These are phyloP conservation scores for Globisporangium cylindrosporum DNA, from an alignment of 352 stramenopile species.

Conservation along the genomic window DNA sequence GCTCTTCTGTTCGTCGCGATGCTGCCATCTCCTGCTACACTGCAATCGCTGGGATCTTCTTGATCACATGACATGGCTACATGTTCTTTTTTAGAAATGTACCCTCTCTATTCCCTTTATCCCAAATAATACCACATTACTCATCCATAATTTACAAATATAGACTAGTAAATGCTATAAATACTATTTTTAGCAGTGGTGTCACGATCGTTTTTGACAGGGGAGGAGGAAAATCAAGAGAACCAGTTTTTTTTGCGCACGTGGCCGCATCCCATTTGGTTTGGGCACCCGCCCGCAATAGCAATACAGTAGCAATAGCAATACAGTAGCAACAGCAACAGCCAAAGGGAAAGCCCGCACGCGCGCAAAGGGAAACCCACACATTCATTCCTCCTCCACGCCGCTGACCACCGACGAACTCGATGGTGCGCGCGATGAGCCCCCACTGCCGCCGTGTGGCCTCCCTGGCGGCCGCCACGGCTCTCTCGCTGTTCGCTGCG, in stretches of 20 bases:
- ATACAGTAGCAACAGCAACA: background rate
- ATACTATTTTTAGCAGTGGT: background rate
- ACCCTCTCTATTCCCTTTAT: background rate
- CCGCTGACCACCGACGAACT: background rate
- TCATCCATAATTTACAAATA: too few relatives aligned
- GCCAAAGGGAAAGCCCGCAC: background rate
- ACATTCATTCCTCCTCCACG: background rate
- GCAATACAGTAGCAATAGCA: background rate
- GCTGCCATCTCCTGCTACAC: background rate
- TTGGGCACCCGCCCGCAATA: background rate
- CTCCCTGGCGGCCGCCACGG: background rate
- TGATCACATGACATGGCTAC: background rate
- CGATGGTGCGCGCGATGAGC: slow-evolving; percentile 4
- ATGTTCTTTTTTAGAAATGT: background rate
- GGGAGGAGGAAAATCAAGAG: background rate
- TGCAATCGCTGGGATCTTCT: background rate
- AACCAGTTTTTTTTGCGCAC: background rate
- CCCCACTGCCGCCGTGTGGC: background rate
- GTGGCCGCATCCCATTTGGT: background rate
- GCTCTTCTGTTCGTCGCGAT: background rate
- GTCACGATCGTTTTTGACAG: background rate
- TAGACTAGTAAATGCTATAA: too few relatives aligned
- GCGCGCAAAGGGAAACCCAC: background rate
- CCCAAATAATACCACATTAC: too few relatives aligned
- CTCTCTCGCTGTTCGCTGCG: background rate